Percentiles rank a stretch among this genome's conserved stretches.
Evolutionary conservation across 305 asterid species (phyloP).

Genomic region (Fraxinus floribunda): DNA sequence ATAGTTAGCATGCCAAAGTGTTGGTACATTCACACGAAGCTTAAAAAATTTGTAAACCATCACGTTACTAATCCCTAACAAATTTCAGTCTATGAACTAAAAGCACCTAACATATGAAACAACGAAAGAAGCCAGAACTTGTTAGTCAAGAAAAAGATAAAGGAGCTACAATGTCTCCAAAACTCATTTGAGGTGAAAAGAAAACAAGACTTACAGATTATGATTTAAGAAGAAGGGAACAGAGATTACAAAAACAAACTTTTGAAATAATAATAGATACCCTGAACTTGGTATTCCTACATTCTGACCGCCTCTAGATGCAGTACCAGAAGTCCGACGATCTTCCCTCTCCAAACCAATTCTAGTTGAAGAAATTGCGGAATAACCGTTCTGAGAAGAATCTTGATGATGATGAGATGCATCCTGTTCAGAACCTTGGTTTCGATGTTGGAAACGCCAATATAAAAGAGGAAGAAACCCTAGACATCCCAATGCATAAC

Average conservation of each 20-base stretch:
- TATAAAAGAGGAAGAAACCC: conserved; percentile 77
- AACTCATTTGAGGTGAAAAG: neutral
- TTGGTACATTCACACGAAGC: neutral
- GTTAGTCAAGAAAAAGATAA: conserved; percentile 6
- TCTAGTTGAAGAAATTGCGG: conserved; percentile 46
- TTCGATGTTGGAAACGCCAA: conserved; percentile 78
- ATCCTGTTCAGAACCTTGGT: conserved; percentile 68
- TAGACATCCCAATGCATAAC: conserved; percentile 89
- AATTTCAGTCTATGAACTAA: neutral
- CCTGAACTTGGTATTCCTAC: conserved; percentile 52
- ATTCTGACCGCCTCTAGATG: conserved; percentile 48
- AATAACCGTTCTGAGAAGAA: conserved; percentile 45
- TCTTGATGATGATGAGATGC: conserved; percentile 51
- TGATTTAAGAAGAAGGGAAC: conserved; percentile 1
- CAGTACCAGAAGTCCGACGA: conserved; percentile 39
- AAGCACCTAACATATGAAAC: neutral
- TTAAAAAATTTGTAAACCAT: conserved; percentile 1
- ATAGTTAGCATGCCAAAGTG: neutral
- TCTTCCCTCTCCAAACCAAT: conserved; percentile 54
- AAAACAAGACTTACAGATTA: neutral
- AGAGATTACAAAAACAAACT: conserved; percentile 6
- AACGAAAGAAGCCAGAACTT: neutral
- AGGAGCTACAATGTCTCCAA: conserved; percentile 7
- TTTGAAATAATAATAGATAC: conserved; percentile 33
- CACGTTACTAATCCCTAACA: conserved; percentile 4